Evolutionary conservation across 495 filamentous ascomycete genomes (phyloP), one percentile per base, ranked within the genome.

Genomic region (Aspergillus diversus): DNA sequence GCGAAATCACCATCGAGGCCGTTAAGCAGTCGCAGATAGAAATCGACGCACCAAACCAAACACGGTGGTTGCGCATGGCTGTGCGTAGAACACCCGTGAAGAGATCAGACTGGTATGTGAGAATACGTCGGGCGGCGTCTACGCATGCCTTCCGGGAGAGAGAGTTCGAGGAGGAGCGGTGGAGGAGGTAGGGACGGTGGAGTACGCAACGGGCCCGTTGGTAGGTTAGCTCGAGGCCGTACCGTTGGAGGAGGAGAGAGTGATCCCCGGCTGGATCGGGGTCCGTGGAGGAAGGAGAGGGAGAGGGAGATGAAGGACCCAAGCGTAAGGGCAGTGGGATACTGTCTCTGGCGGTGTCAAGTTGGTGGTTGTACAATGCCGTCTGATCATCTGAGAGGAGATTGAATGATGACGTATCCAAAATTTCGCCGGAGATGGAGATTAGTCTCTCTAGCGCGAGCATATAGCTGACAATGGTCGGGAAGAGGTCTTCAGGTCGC

Each of bases 201-300:
- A 97, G 83, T 39, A 92, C 86, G 55, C 88, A 90, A 59, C 91
- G 80, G 7, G 87, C 85, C 69, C 93, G 93, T 66, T 93, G 87
- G 71, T 88, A 92, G 21, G 94, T 74, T 16, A 96, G 83, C 58
- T 94, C 89, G 15, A 94, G 76, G 61, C 86, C 88, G 68, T 88
- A 90, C 16, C 92, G 88, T 93, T 76, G 15, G 83, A 87, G 8
- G 89, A 84, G 1, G 90, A 86, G 70, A 93, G 92, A n/a, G 86
- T 81, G 9, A 83, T 85, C 13, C 79, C 84, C 63, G 90, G 88
- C 52, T 89, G 21, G 21, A 27, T 87, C 21, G 91, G 77, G 0
- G n/a, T 43, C 39, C n/a, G 4, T 8, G n/a, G 39, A 4, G 4
- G n/a, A 43, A n/a, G 39, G n/a, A 4, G 39, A 12, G 39, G 39